These are phyloP conservation scores for Colletotrichum phormii DNA, from an alignment of 2,329 filamentous ascomycete genomes.

Conservation along the genomic window DNA sequence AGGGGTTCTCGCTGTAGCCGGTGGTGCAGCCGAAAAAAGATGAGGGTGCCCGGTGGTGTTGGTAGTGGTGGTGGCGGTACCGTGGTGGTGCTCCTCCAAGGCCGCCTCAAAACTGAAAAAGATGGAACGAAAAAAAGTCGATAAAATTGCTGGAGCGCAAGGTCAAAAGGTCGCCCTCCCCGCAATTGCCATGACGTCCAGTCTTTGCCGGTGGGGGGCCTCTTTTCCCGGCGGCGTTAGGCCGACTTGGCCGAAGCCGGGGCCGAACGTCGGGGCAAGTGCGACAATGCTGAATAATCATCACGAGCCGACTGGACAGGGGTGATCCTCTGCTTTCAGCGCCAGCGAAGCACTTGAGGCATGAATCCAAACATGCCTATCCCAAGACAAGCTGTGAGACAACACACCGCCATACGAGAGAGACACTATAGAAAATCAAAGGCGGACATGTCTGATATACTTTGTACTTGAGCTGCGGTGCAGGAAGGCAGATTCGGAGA, in stretches of 20 bases:
- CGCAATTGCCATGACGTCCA: constrained; percentile 17
- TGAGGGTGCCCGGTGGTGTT: too few species aligned
- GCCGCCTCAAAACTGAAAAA: background rate
- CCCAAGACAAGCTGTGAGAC: constrained; percentile 13
- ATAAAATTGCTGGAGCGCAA: constrained; percentile 6
- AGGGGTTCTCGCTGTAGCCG: constrained; percentile 30
- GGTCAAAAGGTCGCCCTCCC: constrained; percentile 8
- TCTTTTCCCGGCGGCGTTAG: constrained; percentile 26
- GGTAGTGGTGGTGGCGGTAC: background rate
- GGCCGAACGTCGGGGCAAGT: constrained; percentile 26
- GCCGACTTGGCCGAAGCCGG: constrained; percentile 35
- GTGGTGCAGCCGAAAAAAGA: constrained; percentile 5
- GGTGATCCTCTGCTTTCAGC: constrained; percentile 5
- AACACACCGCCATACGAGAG: background rate
- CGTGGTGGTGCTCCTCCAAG: constrained; percentile 2
- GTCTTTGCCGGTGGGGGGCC: constrained; percentile 15
- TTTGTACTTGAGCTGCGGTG: background rate
- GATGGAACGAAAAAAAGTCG: background rate
- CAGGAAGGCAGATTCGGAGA: background rate
- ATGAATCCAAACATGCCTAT: constrained; percentile 9
- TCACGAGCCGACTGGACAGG: constrained; percentile 12
- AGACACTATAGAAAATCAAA: background rate
- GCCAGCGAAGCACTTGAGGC: constrained; percentile 24
- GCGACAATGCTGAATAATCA: constrained; percentile 33
- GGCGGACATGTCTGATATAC: background rate